phyloP scores from a whole-genome alignment of 352 stramenopile species.

The Albugo laibachii region DNA sequence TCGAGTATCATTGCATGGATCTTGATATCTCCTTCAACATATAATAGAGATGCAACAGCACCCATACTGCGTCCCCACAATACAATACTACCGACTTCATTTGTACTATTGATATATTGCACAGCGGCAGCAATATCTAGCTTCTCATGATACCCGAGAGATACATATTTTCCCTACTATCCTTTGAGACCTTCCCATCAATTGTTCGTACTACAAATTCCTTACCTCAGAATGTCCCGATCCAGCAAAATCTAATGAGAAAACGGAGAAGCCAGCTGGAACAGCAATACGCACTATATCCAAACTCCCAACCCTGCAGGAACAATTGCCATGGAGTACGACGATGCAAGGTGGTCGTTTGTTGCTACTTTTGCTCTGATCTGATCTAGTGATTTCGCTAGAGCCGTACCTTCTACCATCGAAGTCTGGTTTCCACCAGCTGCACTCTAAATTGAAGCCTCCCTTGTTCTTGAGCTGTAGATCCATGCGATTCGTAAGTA shows the following conservation, averaged over 20 bases:
- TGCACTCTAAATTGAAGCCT: conserved; percentile 63
- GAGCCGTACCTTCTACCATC: conserved; percentile 10
- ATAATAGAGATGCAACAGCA: conserved; percentile 47
- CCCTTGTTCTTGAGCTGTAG: conserved; percentile 54
- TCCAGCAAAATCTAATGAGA: conserved; percentile 61
- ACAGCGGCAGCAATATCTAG: conserved; percentile 49
- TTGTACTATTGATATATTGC: conserved; percentile 31
- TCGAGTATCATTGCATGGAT: conserved; percentile 71
- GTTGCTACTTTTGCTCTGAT: neutral
- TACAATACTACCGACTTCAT: conserved; percentile 30
- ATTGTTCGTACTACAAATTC: neutral
- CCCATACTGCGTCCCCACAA: conserved; percentile 70
- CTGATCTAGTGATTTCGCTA: neutral
- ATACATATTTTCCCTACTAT: conserved; percentile 59
- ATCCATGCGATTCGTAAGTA: conserved; percentile 44
- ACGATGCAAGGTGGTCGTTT: conserved; percentile 52
- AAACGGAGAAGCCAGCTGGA: conserved; percentile 62
- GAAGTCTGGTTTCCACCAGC: conserved; percentile 57
- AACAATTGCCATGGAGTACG: conserved; percentile 70
- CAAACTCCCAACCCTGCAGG: conserved; percentile 38
- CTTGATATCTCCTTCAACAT: conserved; percentile 18
- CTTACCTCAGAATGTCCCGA: conserved; percentile 37
- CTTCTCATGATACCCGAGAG: conserved; percentile 56
- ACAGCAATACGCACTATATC: conserved; percentile 63
- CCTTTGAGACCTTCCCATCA: neutral